phyloP scores from a whole-genome alignment of 2,329 filamentous ascomycete genomes.

The Cyphellophora attinorum region DNA sequence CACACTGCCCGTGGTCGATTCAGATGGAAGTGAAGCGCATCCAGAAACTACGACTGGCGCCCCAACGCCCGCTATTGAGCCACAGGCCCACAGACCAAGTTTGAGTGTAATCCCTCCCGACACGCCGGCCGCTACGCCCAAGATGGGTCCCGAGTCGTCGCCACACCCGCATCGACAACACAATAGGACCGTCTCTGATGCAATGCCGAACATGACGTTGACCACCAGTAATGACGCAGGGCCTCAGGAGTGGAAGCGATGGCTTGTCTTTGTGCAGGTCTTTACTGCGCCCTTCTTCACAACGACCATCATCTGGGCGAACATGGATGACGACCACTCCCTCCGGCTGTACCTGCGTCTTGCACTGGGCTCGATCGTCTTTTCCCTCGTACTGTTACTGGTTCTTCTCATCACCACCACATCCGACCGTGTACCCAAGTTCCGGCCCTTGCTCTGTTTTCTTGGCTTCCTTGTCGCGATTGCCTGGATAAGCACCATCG shows the following conservation, averaged over 20 bases:
- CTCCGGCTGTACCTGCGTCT: constrained; percentile 44
- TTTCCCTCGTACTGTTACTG: constrained; percentile 57
- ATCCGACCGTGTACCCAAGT: constrained; percentile 56
- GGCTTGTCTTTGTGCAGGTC: constrained; percentile 76
- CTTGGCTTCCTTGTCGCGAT: constrained; percentile 85
- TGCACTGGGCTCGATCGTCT: constrained; percentile 54
- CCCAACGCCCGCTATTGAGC: background rate
- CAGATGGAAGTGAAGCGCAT: constrained; percentile 39
- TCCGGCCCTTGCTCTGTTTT: constrained; percentile 73
- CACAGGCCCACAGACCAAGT: constrained; percentile 3
- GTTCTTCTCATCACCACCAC: constrained; percentile 61
- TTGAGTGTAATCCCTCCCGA: constrained; percentile 27
- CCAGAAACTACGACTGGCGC: constrained; percentile 13
- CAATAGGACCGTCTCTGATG: constrained; percentile 13
- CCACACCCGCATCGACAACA: constrained; percentile 18
- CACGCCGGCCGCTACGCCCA: constrained; percentile 22
- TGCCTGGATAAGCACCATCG: constrained; percentile 92
- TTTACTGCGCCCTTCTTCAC: constrained; percentile 83
- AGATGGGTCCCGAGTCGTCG: constrained; percentile 2
- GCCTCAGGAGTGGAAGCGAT: constrained; percentile 69
- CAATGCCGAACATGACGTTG: constrained; percentile 9
- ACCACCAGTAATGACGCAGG: constrained; percentile 12
- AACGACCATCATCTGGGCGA: constrained; percentile 56
- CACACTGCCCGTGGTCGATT: constrained; percentile 83
- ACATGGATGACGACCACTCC: constrained; percentile 40